A percentile compares a stretch with the other conserved stretches of the same genome.
Evolutionary conservation across 2,329 filamentous ascomycete genomes (phyloP).

Genomic region (Colletotrichum tamarilloi): DNA sequence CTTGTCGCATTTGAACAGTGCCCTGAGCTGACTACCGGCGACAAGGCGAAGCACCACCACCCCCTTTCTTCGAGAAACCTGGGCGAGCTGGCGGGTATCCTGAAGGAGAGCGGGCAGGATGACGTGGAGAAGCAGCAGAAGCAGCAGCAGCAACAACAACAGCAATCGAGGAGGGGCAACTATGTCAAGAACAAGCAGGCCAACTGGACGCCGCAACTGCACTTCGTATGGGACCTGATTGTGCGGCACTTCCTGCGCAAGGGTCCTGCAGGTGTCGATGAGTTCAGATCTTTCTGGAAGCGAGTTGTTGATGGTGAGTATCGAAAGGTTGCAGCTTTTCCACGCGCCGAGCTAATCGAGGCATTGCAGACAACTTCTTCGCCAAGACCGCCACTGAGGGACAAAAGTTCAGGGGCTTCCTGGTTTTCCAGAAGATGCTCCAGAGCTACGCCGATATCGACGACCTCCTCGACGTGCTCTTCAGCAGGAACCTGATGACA

Average conservation of each 20-base stretch:
- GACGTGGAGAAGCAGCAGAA: conserved; percentile 49
- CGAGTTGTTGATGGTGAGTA: conserved; percentile 84
- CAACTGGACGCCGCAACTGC: conserved; percentile 82
- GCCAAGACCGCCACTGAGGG: conserved; percentile 84
- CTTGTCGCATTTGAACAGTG: conserved; percentile 75
- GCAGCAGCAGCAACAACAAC: conserved; percentile 40
- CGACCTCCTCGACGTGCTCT: conserved; percentile 67
- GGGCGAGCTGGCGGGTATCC: conserved; percentile 75
- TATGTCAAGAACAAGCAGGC: conserved; percentile 68
- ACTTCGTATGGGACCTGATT: conserved; percentile 89
- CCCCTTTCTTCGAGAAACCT: conserved; percentile 78
- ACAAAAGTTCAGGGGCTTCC: conserved; percentile 92
- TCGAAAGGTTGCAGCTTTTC: neutral
- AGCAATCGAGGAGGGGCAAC: conserved; percentile 22
- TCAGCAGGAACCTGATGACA: conserved; percentile 85
- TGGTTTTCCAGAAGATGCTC: conserved; percentile 84
- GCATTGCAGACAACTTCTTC: conserved; percentile 78
- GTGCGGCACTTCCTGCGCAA: conserved; percentile 64
- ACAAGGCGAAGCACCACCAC: conserved; percentile 80
- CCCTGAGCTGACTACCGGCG: conserved; percentile 59
- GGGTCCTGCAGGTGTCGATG: conserved; percentile 49
- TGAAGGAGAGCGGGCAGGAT: conserved; percentile 78
- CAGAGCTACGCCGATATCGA: conserved; percentile 54
- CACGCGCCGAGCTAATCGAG: conserved; percentile 38
- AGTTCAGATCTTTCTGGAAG: conserved; percentile 85